Evolutionary conservation across 2,329 filamentous ascomycete genomes (phyloP).

Genomic region (Chaetomiaceae sp.): DNA sequence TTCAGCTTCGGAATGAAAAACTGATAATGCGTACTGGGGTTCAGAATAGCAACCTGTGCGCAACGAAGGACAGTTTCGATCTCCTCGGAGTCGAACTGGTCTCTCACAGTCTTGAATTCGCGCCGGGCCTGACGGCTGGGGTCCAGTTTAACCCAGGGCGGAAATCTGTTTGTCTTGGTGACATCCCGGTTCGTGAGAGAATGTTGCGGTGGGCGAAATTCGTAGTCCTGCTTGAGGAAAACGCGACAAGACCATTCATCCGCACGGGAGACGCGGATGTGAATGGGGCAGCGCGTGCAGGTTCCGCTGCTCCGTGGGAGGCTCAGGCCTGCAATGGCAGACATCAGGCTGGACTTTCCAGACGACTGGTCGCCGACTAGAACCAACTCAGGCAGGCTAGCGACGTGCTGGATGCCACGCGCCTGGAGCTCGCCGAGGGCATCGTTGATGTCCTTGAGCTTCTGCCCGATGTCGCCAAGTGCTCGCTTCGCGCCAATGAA

Average conservation of each 20-base stretch:
- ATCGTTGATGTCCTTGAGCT: constrained; percentile 60
- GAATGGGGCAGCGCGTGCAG: constrained; percentile 76
- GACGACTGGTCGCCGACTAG: constrained; percentile 81
- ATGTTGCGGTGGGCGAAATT: constrained; percentile 42
- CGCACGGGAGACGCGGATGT: constrained; percentile 64
- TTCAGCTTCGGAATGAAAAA: constrained; percentile 49
- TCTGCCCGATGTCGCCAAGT: constrained; percentile 53
- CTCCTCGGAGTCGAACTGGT: constrained; percentile 53
- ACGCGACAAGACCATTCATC: constrained; percentile 65
- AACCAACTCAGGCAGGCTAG: constrained; percentile 72
- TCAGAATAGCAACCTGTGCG: constrained; percentile 74
- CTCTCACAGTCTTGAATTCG: constrained; percentile 59
- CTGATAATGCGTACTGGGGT: constrained; percentile 51
- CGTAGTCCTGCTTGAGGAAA: constrained; percentile 60
- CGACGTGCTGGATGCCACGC: constrained; percentile 66
- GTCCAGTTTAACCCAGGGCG: constrained; percentile 57
- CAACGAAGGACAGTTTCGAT: constrained; percentile 65
- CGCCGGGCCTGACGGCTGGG: constrained; percentile 35
- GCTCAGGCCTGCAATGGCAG: constrained; percentile 63
- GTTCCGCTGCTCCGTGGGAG: constrained; percentile 66
- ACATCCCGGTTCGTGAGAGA: constrained; percentile 43
- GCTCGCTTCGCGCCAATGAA: constrained; percentile 34
- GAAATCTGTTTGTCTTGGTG: constrained; percentile 50
- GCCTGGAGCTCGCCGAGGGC: constrained; percentile 64
- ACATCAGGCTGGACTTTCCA: constrained; percentile 69